phyloP scores from a whole-genome alignment of 257 asterid species.

The Primulina huaijiensis region DNA sequence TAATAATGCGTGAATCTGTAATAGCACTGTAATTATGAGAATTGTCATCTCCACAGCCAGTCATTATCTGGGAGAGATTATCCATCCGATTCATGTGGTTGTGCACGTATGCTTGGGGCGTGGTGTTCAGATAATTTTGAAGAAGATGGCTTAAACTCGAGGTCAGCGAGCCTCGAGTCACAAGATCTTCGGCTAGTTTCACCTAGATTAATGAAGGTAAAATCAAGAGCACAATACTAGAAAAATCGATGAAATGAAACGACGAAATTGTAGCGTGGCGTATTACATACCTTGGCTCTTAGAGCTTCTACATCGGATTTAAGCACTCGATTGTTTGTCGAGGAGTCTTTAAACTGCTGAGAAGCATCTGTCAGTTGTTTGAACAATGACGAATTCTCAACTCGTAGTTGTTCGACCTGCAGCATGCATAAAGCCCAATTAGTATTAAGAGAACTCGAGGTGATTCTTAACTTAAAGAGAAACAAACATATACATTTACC shows the following conservation, averaged over 20 bases:
- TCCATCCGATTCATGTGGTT: constrained; percentile 35
- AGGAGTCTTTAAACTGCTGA: constrained; percentile 70
- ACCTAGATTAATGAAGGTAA: constrained; percentile 40
- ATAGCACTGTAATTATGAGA: constrained; percentile 31
- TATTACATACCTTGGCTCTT: constrained; percentile 69
- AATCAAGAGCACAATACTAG: too few species aligned
- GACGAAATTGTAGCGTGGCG: background rate
- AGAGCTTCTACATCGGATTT: constrained; percentile 90
- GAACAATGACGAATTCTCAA: constrained; percentile 57
- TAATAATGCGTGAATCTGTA: constrained; percentile 28
- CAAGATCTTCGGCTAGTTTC: constrained; percentile 86
- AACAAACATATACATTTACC: constrained; percentile 31
- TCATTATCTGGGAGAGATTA: constrained; percentile 39
- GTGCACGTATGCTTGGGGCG: constrained; percentile 41
- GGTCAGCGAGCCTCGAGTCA: constrained; percentile 71
- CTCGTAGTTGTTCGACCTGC: constrained; percentile 68
- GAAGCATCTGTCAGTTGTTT: constrained; percentile 63
- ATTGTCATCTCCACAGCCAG: constrained; percentile 32
- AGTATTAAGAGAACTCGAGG: background rate
- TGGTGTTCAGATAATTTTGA: constrained; percentile 52
- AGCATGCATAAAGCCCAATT: background rate
- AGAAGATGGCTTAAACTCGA: constrained; percentile 73
- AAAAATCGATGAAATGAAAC: background rate
- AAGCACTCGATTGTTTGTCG: constrained; percentile 80
- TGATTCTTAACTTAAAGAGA: background rate